Percentiles rank a stretch among this genome's conserved stretches.
Evolutionary conservation across 1,284 basidiomycete genomes (phyloP).

Genomic region (Omphalotus olearius): DNA sequence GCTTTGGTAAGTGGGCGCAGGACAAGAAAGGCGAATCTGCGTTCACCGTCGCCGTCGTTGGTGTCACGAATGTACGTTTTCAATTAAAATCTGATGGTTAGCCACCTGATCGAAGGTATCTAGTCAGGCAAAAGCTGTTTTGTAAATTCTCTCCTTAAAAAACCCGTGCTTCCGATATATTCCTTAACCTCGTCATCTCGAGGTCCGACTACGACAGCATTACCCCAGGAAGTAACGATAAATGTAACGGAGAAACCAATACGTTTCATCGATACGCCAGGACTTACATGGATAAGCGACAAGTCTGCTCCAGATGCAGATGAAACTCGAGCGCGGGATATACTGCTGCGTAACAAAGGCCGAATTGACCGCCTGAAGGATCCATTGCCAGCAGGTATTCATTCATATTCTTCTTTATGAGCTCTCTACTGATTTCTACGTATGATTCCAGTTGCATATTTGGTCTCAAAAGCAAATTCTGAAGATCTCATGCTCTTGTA

Average conservation of each 20-base stretch:
- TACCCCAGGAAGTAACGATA: conserved; percentile 59
- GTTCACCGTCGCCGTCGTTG: conserved; percentile 69
- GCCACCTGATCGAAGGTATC: background rate
- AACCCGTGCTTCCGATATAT: conserved; percentile 60
- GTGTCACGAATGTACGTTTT: conserved; percentile 64
- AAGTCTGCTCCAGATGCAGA: conserved; percentile 39
- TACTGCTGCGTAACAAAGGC: conserved; percentile 77
- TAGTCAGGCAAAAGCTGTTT: conserved; percentile 81
- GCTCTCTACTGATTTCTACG: conserved; percentile 4
- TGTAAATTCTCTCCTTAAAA: conserved; percentile 68
- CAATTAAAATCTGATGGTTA: background rate
- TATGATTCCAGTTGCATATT: conserved; percentile 55
- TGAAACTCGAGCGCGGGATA: conserved; percentile 57
- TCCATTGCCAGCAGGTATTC: conserved; percentile 70
- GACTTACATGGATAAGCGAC: conserved; percentile 57
- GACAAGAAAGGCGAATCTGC: conserved; percentile 42
- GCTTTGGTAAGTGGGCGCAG: conserved; percentile 41
- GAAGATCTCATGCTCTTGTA: conserved; percentile 91
- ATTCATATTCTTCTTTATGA: conserved; percentile 6
- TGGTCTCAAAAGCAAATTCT: conserved; percentile 68
- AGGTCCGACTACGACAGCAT: conserved; percentile 66
- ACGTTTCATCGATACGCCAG: conserved; percentile 80
- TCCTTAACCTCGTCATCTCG: conserved; percentile 47
- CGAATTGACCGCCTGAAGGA: conserved; percentile 89
- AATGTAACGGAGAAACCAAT: conserved; percentile 44